Base-by-base conservation (phyloP, 2,329 filamentous ascomycete species). In the Fusarium virguliforme region DNA sequence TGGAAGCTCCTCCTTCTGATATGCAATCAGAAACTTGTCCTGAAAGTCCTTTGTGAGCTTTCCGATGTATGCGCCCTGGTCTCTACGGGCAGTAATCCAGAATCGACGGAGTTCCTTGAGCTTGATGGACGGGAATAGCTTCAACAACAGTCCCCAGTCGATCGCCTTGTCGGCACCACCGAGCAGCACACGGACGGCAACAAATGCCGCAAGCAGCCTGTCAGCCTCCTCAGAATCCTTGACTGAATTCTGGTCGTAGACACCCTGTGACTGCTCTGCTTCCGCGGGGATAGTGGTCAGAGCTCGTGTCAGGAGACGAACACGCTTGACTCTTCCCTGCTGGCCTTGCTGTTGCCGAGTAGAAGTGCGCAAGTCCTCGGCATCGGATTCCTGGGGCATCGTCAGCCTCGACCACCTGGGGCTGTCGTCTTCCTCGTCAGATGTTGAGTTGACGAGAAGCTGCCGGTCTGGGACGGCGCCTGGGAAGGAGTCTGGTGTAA, bases 11-110 rank as follows among this genome's bases (percentile, higher is more conserved):
- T 86, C 86, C 2, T 83, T 84, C 70, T 90, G 87, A 71, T 94
- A 94, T 0, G 92, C 92, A 51, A 84, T 80, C 6, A 94, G 81
- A 72, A 93, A 93, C 8, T 83, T 85, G 15, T 87, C 83, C 73
- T 92, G 90, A 69, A 95, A 93, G 53, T 88, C 87, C 6, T 85
- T 82, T 6, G 88, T 89, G 30, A 79, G 78, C 41, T 86, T 85
- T 5, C 87, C 82, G 37, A 93, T 83, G 54, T 87, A 85, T 0
- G 83, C 82, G 50, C 83, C 84, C 30, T 87, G 84, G 56, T 86
- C 84, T 66, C 86, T 85, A 28, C 82, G 83, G n/a, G 86, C 78
- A 32, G 78, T 79, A 2, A 82, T 80, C 89, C 90, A 92, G 62
- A 87, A 87, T 54, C 84, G 85, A 24, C 84, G 85, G 38, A 92